A percentile compares a stretch with the other conserved stretches of the same genome.
These are phyloP conservation scores for Alternaria burnsii DNA, from an alignment of 2,329 filamentous ascomycete genomes.

Conservation along the genomic window DNA sequence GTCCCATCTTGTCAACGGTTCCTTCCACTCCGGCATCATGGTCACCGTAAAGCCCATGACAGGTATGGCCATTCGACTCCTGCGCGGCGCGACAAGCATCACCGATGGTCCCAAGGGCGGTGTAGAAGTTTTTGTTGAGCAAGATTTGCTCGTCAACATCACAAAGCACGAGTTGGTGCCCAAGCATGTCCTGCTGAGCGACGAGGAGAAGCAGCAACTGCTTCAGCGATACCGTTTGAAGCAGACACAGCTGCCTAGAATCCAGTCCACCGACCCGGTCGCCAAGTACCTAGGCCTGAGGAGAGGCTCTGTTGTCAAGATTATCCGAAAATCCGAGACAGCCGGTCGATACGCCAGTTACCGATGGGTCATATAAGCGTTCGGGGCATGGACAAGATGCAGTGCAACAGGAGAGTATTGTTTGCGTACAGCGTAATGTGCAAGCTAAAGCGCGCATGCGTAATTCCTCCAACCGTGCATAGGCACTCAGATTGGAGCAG, in stretches of 20 bases:
- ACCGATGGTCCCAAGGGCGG: slow-evolving; percentile 73
- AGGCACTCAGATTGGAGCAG: slow-evolving; percentile 1
- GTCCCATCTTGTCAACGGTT: slow-evolving; percentile 78
- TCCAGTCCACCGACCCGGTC: slow-evolving; percentile 90
- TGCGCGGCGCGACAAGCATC: slow-evolving; percentile 41
- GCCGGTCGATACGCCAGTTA: slow-evolving; percentile 97
- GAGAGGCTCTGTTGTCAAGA: slow-evolving; percentile 96
- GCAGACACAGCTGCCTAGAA: slow-evolving; percentile 94
- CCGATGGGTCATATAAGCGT: slow-evolving; percentile 65
- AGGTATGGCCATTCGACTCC: slow-evolving; percentile 68
- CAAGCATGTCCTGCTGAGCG: slow-evolving; percentile 87
- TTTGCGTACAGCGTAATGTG: not conserved
- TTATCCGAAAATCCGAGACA: slow-evolving; percentile 94
- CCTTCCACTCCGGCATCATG: slow-evolving; percentile 90
- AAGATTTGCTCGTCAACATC: slow-evolving; percentile 96
- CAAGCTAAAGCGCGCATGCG: slow-evolving; percentile 1
- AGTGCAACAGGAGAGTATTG: not conserved
- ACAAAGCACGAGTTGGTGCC: slow-evolving; percentile 97
- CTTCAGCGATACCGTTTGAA: slow-evolving; percentile 92
- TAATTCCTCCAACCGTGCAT: not conserved
- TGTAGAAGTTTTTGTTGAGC: slow-evolving; percentile 95
- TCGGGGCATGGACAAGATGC: not conserved
- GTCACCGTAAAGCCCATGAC: slow-evolving; percentile 85
- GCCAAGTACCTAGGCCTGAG: slow-evolving; percentile 89
- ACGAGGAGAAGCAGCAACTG: slow-evolving; percentile 86